Evolutionary conservation across 192 early-diverging fungal genomes (phyloP).

Genomic region (Rhizophagus clarus): DNA sequence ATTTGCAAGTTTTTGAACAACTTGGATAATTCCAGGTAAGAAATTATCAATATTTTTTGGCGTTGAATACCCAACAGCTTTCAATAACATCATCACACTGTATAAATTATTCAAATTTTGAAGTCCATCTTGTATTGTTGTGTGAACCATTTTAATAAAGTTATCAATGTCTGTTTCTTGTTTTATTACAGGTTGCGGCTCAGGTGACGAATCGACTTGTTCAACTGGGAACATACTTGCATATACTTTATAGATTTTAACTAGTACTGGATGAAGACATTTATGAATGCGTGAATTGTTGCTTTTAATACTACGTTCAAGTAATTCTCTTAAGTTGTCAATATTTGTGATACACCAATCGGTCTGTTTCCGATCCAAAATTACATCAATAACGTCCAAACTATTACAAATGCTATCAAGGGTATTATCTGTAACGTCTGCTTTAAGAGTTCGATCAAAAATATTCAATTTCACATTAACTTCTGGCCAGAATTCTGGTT

Average conservation of each 20-base stretch:
- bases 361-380: constrained; percentile 59
- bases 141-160: constrained; percentile 64
- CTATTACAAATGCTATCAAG: constrained; percentile 63
- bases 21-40: constrained; percentile 77
- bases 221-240: constrained; percentile 37
- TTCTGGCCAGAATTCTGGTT: constrained; percentile 71
- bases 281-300: constrained; percentile 77
- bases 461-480: constrained; percentile 63
- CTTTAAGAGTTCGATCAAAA: constrained; percentile 66
- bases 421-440: constrained; percentile 61
- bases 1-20: constrained; percentile 83
- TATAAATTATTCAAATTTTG: constrained; percentile 64
- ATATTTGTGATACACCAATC: constrained; percentile 73
- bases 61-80: constrained; percentile 62
- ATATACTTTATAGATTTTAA: constrained; percentile 65
- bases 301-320: constrained; percentile 72
- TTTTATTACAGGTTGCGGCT: neutral
- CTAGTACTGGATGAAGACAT: constrained; percentile 70
- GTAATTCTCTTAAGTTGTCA: constrained; percentile 56
- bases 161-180: constrained; percentile 46
- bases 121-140: constrained; percentile 68
- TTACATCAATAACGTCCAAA: constrained; percentile 67
- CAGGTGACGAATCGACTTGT: constrained; percentile 39
- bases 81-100: constrained; percentile 67
- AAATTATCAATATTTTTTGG: constrained; percentile 72